Evolutionary conservation across 345 rosid species (phyloP), one percentile per base, ranked within the genome.

Genomic region (Lumnitzera racemosa): DNA sequence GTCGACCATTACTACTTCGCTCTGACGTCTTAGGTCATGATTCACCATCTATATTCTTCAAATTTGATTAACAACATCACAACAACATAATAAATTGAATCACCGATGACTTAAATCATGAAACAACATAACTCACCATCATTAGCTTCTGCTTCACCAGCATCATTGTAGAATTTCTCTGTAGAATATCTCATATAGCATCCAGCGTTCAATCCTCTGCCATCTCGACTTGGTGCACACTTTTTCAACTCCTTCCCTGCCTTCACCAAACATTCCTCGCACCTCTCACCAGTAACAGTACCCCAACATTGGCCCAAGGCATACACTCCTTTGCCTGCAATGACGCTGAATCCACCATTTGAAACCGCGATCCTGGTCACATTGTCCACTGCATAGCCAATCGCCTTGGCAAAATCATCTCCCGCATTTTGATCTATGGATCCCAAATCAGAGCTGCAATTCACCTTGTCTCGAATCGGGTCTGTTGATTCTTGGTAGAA

Each of bases 261-360:
- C 63, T 73, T 67, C 16, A 57, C 65, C 63, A 85, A 66, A 58
- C 91, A 85, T 46, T 61, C 47, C 24, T 64, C 53, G 31, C 91
- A 85, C 11, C 77, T 84, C 24, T 64, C 64, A 17, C 43, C 24
- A 5, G 56, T 73, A 0, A 79, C 61, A 25, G 70, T 72, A 10
- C 69, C 68, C 91, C 91, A 85, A 58, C 96, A 92, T 73, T 92
- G 98, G 62, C 89, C 98, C 71, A 92, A 66, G 47, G 90, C 98
- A 67, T 80, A 87, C 79, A 82, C 94, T 49, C 86, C 70, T 49
- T 67, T 77, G 75, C 87, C 82, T 67, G 70, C 75, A 56, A 64
- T 72, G 51, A 61, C 58, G 71, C 79, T 81, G 20, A 71, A 80
- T 4, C 91, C 96, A 13, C 79, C 94, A 15, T 51, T 78, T 70